Evolutionary conservation across 805 yeast genomes (phyloP), one percentile per base, ranked within the genome.

Genomic region (Yarrowia deformans): DNA sequence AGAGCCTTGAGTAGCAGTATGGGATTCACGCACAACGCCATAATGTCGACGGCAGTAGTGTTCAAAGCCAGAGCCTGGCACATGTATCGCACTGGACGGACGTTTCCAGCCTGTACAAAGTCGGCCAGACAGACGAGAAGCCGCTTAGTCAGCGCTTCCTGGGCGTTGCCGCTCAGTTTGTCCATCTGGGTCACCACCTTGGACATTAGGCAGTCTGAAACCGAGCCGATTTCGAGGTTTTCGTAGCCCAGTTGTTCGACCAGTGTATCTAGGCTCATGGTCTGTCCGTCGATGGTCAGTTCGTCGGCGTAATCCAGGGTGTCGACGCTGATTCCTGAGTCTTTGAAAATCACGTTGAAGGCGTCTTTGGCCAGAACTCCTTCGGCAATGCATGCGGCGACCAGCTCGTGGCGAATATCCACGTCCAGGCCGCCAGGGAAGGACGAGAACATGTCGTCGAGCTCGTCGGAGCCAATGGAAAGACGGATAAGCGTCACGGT

Each of bases 131-230:
- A 73, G 3, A 72, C 69, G 2, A 77, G 58, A 1, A 84, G 72
- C 1, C 79, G 72, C 2, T 79, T 60, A 72, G 89, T 74, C 71
- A 84, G 73, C 74, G 83, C 76, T 78, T 82, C 73, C 80, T 85
- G 82, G 74, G 84, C 75, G 66, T 84, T 72, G 63, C 84, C 80
- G 71, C 88, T 77, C 78, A 86, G 74, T 70, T 77, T 77, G 18
- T 79, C 77, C 79, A 89, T 79, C 75, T 82, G 72, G 69, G 76
- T 74, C 70, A 90, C 69, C 78, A 89, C 77, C 73, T 84, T 81
- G 71, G 82, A 69, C 76, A 90, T 75, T 63, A 84, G 81, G 9
- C 91, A 85, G 70, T 84, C 87, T 56, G 88, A 84, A 37, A 82
- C 76, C 0, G 85, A 77, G 1, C 80, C 80, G 71, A 84, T 82